Base-by-base conservation (phyloP, 495 filamentous ascomycete genomes). In the Penicillium diatomitis region DNA sequence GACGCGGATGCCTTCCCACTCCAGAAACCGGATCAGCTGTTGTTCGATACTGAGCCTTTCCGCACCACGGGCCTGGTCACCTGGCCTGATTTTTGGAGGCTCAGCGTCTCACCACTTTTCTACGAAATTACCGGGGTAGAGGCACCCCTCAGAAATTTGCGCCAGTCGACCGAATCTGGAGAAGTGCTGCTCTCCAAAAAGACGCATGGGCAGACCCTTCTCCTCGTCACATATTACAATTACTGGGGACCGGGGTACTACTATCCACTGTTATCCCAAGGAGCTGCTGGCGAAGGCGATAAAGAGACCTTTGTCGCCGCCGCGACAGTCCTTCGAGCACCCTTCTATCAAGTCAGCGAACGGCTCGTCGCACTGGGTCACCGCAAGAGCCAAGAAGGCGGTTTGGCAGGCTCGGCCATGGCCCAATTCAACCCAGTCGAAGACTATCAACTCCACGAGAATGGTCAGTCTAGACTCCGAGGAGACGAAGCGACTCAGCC, bases 41-140 rank as follows among this genome's bases (percentile, higher is more conserved):
- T 76, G 9, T 74, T 78, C 64, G 62, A 9, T 9, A 58, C 27
- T 34, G 49, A 73, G 28, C 73, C 73, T 0, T 80, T 72, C 60
- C 45, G 41, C 2, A 65, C 64, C 3, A 64, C 49, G 0, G 72
- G 74, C 2, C 54, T 81, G n/a, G 61, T 81, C 4, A 69, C 68
- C 27, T 82, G 74, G 75, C 75, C 78, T 3, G 79, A 80, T 51
- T 79, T 77, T 55, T 81, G 75, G 74, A 65, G 62, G 3, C 60
- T 67, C 0, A 74, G 75, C 0, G 56, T 48, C 4, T 74, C 75
- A 1, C 68, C 68, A 0, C 42, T 62, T 28, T 82, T 73, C 64
- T 79, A 72, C 56, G 54, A 61, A 27, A 77, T 83, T 44, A 58
- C 70, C 8, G 62, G 57, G 5, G 52, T 67, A 35, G 30, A 49